Conservation (phyloP, 176 grass and related monocot species). For the sorghum (Sorghum bicolor) region DNA sequence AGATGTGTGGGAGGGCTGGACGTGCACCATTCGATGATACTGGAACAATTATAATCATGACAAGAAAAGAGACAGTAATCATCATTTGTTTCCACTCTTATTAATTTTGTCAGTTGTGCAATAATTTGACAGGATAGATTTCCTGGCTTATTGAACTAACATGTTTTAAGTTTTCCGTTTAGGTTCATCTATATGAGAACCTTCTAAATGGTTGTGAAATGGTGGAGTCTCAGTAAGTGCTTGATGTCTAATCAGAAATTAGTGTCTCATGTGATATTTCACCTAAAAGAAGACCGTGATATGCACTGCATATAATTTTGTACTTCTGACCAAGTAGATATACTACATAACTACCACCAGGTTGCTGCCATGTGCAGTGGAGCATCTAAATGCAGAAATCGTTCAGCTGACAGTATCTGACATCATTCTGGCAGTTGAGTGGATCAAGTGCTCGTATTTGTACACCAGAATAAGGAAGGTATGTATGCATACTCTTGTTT, state of each 20-base stretch:
- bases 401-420: slow-evolving; percentile 86
- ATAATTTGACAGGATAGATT: slow-evolving; percentile 4
- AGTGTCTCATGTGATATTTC: slow-evolving; percentile 28
- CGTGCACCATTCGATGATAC: slow-evolving; percentile 96
- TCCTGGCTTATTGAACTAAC: slow-evolving; percentile 15
- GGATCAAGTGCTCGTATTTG: slow-evolving; percentile 91
- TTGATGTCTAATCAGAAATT: slow-evolving; percentile 35
- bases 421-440: slow-evolving; percentile 87
- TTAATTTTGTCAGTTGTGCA: slow-evolving; percentile 16
- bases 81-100: slow-evolving; percentile 11
- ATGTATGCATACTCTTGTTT: slow-evolving; percentile 26
- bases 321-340: slow-evolving; percentile 26
- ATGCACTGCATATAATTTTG: slow-evolving; percentile 10
- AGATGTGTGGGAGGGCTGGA: slow-evolving; percentile 99
- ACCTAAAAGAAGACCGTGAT: not conserved
- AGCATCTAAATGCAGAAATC: slow-evolving; percentile 94
- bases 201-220: slow-evolving; percentile 93
- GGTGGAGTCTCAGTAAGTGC: slow-evolving; percentile 95
- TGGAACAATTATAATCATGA: slow-evolving; percentile 96
- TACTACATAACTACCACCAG: slow-evolving; percentile 39
- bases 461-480: slow-evolving; percentile 92
- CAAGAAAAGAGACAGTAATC: slow-evolving; percentile 92
- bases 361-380: slow-evolving; percentile 84
- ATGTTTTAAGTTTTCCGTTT: slow-evolving; percentile 33
- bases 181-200: slow-evolving; percentile 97